A percentile compares a stretch with the other conserved stretches of the same genome.
These are phyloP conservation scores for Glycine soja DNA, from an alignment of 306 rosid species.

Conservation along the genomic window DNA sequence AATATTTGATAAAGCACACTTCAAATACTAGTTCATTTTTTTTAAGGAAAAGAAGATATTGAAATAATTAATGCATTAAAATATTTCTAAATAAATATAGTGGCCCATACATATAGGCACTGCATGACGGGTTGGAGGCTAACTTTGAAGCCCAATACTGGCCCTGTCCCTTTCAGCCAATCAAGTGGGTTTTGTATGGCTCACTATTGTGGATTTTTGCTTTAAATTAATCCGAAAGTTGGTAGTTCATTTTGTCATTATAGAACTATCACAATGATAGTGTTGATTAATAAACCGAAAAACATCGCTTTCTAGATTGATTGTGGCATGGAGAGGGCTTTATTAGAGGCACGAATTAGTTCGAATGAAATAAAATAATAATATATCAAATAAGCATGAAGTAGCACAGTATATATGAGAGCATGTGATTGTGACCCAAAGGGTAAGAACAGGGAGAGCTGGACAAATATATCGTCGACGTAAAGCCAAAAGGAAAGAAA, in stretches of 20 bases:
- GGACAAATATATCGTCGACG: conserved; percentile 24
- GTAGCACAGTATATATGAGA: conserved; percentile 32
- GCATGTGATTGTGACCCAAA: conserved; percentile 23
- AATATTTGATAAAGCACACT: neutral
- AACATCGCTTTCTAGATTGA: conserved; percentile 44
- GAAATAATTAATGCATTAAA: neutral
- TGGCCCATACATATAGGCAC: conserved; percentile 19
- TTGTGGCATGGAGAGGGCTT: conserved; percentile 44
- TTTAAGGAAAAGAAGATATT: neutral
- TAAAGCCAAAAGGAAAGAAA: neutral
- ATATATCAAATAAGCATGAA: conserved; percentile 32
- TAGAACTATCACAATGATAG: conserved; percentile 22
- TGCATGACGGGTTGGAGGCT: conserved; percentile 33
- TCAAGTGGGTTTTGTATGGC: conserved; percentile 43
- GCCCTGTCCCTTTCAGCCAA: conserved; percentile 37
- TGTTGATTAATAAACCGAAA: conserved; percentile 36
- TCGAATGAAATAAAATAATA: neutral
- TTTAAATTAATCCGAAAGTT: conserved; percentile 44
- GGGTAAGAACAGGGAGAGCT: neutral
- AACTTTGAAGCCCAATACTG: conserved; percentile 30
- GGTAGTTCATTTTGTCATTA: conserved; percentile 50
- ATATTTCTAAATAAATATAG: neutral
- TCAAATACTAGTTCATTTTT: neutral
- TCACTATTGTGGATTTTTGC: conserved; percentile 30
- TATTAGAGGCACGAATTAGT: conserved; percentile 38